Conservation (phyloP, 2,329 filamentous ascomycete species). For the Arthrobotrys entomopaga region DNA sequence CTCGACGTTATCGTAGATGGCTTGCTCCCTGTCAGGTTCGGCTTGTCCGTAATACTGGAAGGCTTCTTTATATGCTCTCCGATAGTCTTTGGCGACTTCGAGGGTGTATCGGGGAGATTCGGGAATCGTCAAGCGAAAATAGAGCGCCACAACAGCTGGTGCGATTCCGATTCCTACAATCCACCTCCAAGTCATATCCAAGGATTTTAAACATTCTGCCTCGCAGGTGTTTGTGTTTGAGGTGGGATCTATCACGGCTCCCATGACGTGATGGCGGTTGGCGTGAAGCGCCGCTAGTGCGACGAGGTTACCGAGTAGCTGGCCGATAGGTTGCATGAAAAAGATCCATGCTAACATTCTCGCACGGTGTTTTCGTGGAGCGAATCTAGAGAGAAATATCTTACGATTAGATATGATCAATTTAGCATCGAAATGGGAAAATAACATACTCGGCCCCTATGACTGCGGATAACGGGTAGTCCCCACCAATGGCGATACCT, state of each 20-base stretch:
- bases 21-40: slow-evolving; percentile 61
- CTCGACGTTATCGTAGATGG: slow-evolving; percentile 60
- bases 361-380: slow-evolving; percentile 71
- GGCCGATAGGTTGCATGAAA: slow-evolving; percentile 75
- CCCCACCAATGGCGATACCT: slow-evolving; percentile 70
- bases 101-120: slow-evolving; percentile 74
- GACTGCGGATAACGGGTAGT: slow-evolving; percentile 74
- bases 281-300: slow-evolving; percentile 65
- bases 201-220: slow-evolving; percentile 58
- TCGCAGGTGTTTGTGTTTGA: slow-evolving; percentile 48
- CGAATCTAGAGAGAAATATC: slow-evolving; percentile 59
- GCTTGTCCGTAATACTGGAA: slow-evolving; percentile 68
- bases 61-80: slow-evolving; percentile 65
- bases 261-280: slow-evolving; percentile 56
- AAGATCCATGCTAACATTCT: slow-evolving; percentile 76
- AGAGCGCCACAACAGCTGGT: slow-evolving; percentile 72
- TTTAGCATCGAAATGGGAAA: neutral
- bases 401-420: slow-evolving; percentile 57
- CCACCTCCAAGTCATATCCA: slow-evolving; percentile 74
- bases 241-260: slow-evolving; percentile 56
- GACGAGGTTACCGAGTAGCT: slow-evolving; percentile 73
- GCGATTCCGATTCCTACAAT: slow-evolving; percentile 74
- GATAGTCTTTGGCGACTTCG: slow-evolving; percentile 72
- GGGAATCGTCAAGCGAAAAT: slow-evolving; percentile 74
- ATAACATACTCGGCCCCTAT: slow-evolving; percentile 72